Evolutionary conservation across 441 rosid genomes (phyloP), one percentile per base, ranked within the genome.

Genomic region (Euphorbia schlechtendalii): DNA sequence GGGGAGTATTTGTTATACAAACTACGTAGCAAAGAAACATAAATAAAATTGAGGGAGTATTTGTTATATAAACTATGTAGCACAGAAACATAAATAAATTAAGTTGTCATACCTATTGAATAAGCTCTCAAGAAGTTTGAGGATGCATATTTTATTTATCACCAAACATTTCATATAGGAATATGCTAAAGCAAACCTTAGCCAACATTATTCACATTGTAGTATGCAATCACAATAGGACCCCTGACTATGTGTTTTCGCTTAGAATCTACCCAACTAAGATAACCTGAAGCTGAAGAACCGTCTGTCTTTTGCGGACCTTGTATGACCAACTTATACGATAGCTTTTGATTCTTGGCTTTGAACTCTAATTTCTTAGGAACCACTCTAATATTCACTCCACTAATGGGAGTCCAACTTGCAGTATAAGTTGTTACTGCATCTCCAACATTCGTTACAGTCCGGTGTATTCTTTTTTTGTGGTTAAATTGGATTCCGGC

Each of bases 381-480:
- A 20, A 38, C 49, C 2, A 59, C 63, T 9, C n/a, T 38, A n/a
- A 59, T 1, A 0, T 38, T 59, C 4, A 59, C 11, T 21, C 49
- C 63, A 10, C 20, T 36, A 18, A 59, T 59, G 46, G 30, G 49
- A 10, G 63, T 59, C 63, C 24, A 38, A 20, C 27, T 59, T 20
- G 63, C 63, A 18, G 28, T 59, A 40, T 59, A 59, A 18, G 49
- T 59, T 8, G 49, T 10, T 14, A 59, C 15, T 10, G 30, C 27
- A 4, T 59, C 63, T n/a, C 63, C 63, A 21, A 59, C 63, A 40
- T 59, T 59, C 12, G 63, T 59, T 15, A 59, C 63, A 8, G 49
- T 40, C 30, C 63, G 20, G 49, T 59, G 38, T 18, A 59, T 21
- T 34, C 63, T 18, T 59, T 14, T 13, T 18, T 28, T 10, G 49